These are phyloP conservation scores for Stereum hirsutum DNA, from an alignment of 1,284 basidiomycete species.

Conservation along the genomic window DNA sequence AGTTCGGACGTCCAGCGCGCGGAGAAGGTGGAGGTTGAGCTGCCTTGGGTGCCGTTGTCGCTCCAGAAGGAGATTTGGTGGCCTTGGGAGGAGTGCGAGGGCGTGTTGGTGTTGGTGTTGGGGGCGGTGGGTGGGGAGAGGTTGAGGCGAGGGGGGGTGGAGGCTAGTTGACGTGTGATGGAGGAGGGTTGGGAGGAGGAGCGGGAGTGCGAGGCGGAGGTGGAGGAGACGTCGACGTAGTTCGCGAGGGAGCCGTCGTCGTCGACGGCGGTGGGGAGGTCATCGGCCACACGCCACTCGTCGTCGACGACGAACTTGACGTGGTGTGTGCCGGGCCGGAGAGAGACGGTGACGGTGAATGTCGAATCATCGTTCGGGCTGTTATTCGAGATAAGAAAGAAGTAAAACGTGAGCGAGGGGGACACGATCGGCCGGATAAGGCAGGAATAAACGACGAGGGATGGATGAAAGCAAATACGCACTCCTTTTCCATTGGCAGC, in stretches of 20 bases:
- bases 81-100: not conserved
- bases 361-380: constrained; percentile 17
- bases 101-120: constrained; percentile 1
- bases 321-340: constrained; percentile 90
- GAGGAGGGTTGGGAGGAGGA: constrained; percentile 22
- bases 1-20: constrained; percentile 66
- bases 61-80: constrained; percentile 40
- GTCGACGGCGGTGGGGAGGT: constrained; percentile 88
- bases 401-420: not conserved
- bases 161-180: no score
- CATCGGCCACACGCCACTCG: constrained; percentile 69
- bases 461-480: constrained; percentile 20
- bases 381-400: constrained; percentile 16
- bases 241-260: constrained; percentile 94
- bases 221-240: constrained; percentile 61
- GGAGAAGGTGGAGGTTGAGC: constrained; percentile 14
- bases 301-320: constrained; percentile 96
- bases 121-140: constrained; percentile 1
- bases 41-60: constrained; percentile 29
- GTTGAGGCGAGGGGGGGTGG: constrained; percentile 9
- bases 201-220: constrained; percentile 10
- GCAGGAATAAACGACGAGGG: no score
- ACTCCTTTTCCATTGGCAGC: constrained; percentile 55
- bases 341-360: constrained; percentile 39
- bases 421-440: no score